A percentile compares a stretch with the other conserved stretches of the same genome.
Conservation (phyloP, 2,329 filamentous ascomycete genomes). For the Pyricularia pennisetigena region DNA sequence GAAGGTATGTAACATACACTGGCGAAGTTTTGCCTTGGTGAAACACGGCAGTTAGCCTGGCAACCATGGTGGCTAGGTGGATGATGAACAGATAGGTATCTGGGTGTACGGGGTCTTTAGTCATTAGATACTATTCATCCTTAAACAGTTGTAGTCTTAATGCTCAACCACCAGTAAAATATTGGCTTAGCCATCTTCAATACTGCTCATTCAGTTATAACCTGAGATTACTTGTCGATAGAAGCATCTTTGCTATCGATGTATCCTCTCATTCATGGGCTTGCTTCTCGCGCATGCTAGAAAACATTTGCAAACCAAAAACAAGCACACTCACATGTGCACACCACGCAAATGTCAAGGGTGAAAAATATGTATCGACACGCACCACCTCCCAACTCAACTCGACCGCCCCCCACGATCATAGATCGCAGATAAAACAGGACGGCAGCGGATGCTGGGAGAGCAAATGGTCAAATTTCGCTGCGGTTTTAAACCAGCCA, state of each 20-base stretch:
- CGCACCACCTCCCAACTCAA: conserved; percentile 12
- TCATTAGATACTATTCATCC: not conserved
- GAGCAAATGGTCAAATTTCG: conserved; percentile 33
- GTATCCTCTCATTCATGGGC: too few species aligned
- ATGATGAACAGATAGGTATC: too few species aligned
- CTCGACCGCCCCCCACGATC: conserved; percentile 8
- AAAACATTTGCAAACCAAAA: not conserved
- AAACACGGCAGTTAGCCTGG: conserved; percentile 1
- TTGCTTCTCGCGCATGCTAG: too few species aligned
- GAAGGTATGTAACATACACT: conserved; percentile 10
- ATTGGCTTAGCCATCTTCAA: too few species aligned
- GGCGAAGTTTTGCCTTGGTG: conserved; percentile 16
- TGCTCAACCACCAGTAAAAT: too few species aligned
- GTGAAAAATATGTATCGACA: conserved; percentile 16
- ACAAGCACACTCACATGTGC: too few species aligned
- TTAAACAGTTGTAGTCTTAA: too few species aligned
- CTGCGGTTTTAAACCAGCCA: conserved; percentile 18
- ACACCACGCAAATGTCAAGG: not conserved
- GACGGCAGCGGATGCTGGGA: conserved; percentile 21
- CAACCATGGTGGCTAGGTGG: not conserved
- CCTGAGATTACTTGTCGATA: too few species aligned
- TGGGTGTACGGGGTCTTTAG: not conserved
- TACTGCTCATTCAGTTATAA: too few species aligned
- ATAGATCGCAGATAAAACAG: conserved; percentile 25
- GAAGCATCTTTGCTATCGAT: too few species aligned